Base-by-base conservation (phyloP, 495 filamentous ascomycete genomes). In the Podospora anserina region DNA sequence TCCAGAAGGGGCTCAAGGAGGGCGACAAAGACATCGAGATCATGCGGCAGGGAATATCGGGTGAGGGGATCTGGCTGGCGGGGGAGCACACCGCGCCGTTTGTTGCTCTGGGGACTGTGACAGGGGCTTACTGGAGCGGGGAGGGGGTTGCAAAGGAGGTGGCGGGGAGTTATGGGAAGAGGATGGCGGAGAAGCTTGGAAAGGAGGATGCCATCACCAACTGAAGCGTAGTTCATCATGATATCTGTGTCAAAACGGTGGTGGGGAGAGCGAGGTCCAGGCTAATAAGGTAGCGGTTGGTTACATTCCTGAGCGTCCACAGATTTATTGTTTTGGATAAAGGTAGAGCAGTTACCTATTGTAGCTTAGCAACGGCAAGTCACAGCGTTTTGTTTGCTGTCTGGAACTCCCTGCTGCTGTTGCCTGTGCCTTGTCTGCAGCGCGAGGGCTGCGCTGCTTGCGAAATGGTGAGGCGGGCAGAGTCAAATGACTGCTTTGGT, bases 11-110 rank as follows among this genome's bases (percentile, higher is more conserved):
- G 0, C 73, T 96, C 20, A 75, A 86, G 68, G 81, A 87, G n/a
- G 93, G 88, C 0, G 88, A 89, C 58, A 75, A 81, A 62, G 94
- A 97, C 72, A 88, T 97, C 49, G 84, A 90, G 75, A 79, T 83
- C 1, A 86, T 97, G 82, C 82, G 93, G 34, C 79, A 85, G 2
- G 94, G 93, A 2, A 79, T 91, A 57, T 83, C 87, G 4, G 87
- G 85, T 15, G 83, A 91, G 19, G 88, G 89, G 1, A 70, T 97
- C 4, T 99, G 94, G 94, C 87, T 97, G 71, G 95, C 94, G 0
- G 94, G 94, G 0, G 94, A 99, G 78, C 95, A 97, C 80, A 97
- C 94, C 30, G 88, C 92, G 28, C 94, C 94, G 30, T 96, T 97
- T 78, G 87, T 94, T 20, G 92, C 91, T 18, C 76, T 96, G 63